A percentile compares a stretch with the other conserved stretches of the same genome.
Evolutionary conservation across 495 filamentous ascomycete species (phyloP).

Genomic region (Beverwykella pulmonaria): DNA sequence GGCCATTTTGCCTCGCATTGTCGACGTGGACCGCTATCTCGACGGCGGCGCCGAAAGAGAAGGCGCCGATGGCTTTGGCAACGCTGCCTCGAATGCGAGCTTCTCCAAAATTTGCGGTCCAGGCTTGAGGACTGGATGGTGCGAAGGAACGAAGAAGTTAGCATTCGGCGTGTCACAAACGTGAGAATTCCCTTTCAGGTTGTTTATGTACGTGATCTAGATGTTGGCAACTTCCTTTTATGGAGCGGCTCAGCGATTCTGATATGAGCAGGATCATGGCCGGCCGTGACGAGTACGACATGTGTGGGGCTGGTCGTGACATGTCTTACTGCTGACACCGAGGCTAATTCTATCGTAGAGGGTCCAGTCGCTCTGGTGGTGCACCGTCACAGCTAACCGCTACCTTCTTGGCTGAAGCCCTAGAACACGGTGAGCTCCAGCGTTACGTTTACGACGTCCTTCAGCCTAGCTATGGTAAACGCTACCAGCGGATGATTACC

Average conservation of each 20-base stretch:
- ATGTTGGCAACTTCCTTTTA: neutral
- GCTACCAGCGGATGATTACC: constrained; percentile 57
- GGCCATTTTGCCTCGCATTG: constrained; percentile 66
- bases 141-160: constrained; percentile 70
- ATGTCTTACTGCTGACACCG: neutral
- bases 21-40: constrained; percentile 72
- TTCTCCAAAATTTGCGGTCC: constrained; percentile 87
- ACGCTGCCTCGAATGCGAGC: constrained; percentile 76
- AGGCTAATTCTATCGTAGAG: constrained; percentile 49
- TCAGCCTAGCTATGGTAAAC: constrained; percentile 57
- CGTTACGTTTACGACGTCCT: constrained; percentile 48
- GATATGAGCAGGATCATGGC: neutral
- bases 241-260: neutral
- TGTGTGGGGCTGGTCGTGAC: neutral
- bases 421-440: constrained; percentile 57
- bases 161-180: constrained; percentile 66
- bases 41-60: constrained; percentile 52
- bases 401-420: constrained; percentile 62
- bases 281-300: neutral
- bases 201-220: neutral
- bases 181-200: constrained; percentile 49
- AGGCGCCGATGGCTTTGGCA: constrained; percentile 63
- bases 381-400: constrained; percentile 73
- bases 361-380: constrained; percentile 71
- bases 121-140: constrained; percentile 79